A percentile compares a stretch with the other conserved stretches of the same genome.
These are phyloP conservation scores for Mesotaenium endlicherianum DNA, from an alignment of 139 green algal genomes.

Conservation along the genomic window DNA sequence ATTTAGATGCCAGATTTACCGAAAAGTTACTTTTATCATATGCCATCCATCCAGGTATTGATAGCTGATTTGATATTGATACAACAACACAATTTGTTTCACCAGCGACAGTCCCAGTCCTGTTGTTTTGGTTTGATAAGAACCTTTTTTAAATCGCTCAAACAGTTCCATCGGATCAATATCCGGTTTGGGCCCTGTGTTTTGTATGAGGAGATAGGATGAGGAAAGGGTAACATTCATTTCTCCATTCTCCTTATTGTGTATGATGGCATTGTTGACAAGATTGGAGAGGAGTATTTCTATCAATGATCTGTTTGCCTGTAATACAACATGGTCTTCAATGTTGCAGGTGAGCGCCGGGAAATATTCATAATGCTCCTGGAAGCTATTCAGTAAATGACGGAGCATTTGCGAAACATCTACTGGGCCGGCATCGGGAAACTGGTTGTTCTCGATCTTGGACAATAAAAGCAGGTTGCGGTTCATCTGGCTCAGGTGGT, in stretches of 20 bases:
- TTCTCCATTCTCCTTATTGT: background rate
- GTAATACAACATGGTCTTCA: background rate
- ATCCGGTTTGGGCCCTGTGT: background rate
- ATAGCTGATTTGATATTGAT: background rate
- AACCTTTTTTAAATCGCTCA: background rate
- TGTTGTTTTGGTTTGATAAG: background rate
- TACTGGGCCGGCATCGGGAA: background rate
- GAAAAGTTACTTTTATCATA: background rate
- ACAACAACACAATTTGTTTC: background rate
- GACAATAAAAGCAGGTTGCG: background rate
- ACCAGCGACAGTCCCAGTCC: background rate
- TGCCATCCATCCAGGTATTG: background rate
- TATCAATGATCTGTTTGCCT: background rate
- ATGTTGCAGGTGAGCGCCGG: too few species aligned
- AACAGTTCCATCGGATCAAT: background rate
- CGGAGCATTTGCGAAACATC: background rate
- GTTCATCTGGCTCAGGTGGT: background rate
- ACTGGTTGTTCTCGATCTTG: background rate
- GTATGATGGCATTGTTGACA: background rate
- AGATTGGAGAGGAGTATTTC: background rate
- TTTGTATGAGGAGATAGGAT: background rate
- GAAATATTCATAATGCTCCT: background rate
- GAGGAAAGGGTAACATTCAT: background rate
- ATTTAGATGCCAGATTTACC: background rate
- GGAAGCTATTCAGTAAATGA: background rate